Percentiles rank a stretch among this genome's conserved stretches.
Evolutionary conservation across 2,329 filamentous ascomycete species (phyloP).

Genomic region (Botryosphaeria dothidea): DNA sequence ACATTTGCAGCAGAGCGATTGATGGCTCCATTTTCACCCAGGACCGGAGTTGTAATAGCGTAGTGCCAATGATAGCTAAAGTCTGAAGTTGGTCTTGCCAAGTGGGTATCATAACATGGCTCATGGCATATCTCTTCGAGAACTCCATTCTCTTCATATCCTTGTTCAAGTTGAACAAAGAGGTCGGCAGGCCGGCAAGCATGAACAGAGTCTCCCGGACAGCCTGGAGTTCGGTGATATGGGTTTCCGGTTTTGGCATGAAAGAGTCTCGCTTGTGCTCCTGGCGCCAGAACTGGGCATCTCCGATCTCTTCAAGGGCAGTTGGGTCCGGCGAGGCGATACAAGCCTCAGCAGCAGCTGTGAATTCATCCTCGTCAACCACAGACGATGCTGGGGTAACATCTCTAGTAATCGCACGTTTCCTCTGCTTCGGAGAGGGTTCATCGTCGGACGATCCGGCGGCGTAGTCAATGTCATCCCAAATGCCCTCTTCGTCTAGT

Average conservation of each 20-base stretch:
- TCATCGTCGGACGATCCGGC: constrained; percentile 67
- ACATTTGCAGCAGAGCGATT: constrained; percentile 62
- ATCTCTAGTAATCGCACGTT: constrained; percentile 24
- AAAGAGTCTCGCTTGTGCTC: constrained; percentile 16
- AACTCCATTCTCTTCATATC: constrained; percentile 23
- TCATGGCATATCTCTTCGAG: constrained; percentile 35
- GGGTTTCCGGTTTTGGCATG: constrained; percentile 11
- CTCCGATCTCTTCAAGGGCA: constrained; percentile 41
- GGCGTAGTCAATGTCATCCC: constrained; percentile 69
- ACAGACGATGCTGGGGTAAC: constrained; percentile 36
- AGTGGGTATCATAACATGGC: constrained; percentile 36
- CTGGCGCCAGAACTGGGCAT: constrained; percentile 51
- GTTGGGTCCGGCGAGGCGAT: constrained; percentile 31
- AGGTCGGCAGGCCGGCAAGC: constrained; percentile 76
- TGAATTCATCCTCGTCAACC: constrained; percentile 38
- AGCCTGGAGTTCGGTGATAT: constrained; percentile 69
- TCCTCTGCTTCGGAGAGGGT: constrained; percentile 33
- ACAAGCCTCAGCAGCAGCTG: constrained; percentile 34
- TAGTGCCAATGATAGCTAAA: constrained; percentile 52
- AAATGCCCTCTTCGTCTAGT: constrained; percentile 68
- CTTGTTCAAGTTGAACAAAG: constrained; percentile 58
- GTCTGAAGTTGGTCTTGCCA: constrained; percentile 42
- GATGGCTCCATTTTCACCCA: constrained; percentile 45
- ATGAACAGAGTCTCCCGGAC: constrained; percentile 82
- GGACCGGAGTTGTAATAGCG: constrained; percentile 49